Conservation (phyloP, 176 grass and related monocot species). For the Aegilops tauschii region DNA sequence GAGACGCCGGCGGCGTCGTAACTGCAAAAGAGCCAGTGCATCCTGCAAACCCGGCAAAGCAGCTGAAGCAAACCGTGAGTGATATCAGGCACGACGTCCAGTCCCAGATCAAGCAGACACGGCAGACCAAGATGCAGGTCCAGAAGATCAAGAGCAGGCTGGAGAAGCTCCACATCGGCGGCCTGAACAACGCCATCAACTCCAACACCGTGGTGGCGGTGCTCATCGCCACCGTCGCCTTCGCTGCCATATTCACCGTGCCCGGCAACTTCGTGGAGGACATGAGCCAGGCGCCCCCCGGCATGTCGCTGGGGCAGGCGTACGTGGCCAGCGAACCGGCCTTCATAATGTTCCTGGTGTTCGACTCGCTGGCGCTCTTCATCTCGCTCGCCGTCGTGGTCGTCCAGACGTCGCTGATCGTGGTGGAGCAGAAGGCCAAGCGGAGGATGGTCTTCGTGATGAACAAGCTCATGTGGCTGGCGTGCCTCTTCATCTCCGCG, state of each 20-base stretch:
- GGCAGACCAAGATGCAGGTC: conserved; percentile 78
- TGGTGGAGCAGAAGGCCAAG: conserved; percentile 90
- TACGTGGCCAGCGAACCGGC: conserved; percentile 61
- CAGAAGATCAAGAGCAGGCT: conserved; percentile 81
- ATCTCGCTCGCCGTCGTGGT: conserved; percentile 84
- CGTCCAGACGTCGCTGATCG: conserved; percentile 88
- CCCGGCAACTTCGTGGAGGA: conserved; percentile 63
- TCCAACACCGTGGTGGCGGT: conserved; percentile 91
- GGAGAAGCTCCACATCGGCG: conserved; percentile 82
- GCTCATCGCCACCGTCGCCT: conserved; percentile 87
- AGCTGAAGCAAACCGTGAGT: conserved; percentile 88
- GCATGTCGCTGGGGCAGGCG: conserved; percentile 60
- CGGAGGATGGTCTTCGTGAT: conserved; percentile 92
- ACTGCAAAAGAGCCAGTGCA: conserved; percentile 53
- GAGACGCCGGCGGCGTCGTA: conserved; percentile 53
- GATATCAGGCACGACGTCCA: conserved; percentile 88
- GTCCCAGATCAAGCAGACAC: conserved; percentile 78
- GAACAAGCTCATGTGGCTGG: conserved; percentile 97
- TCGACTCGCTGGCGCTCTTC: conserved; percentile 83
- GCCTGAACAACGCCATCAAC: conserved; percentile 95
- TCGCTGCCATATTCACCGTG: conserved; percentile 84
- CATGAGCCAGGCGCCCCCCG: not conserved
- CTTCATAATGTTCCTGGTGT: conserved; percentile 82
- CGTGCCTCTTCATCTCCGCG: conserved; percentile 76
- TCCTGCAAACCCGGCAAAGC: conserved; percentile 68